Evolutionary conservation across 2,329 filamentous ascomycete species (phyloP).

Genomic region (Pseudogymnoascus sp.): DNA sequence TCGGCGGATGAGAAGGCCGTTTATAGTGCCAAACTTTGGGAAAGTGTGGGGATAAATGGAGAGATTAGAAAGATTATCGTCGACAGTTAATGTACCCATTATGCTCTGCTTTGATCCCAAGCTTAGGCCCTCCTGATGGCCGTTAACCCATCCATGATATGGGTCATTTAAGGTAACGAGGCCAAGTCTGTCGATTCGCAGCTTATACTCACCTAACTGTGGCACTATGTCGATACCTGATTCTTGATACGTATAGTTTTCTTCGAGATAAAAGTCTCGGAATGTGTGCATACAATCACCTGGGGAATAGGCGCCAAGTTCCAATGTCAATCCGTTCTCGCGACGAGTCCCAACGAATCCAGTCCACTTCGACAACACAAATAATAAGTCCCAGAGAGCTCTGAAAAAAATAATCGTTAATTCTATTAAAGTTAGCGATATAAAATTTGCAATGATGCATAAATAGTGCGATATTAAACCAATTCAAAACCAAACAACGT

Average conservation of each 20-base stretch:
- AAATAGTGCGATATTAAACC: background rate
- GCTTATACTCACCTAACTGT: slow-evolving; percentile 10
- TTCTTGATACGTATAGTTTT: slow-evolving; percentile 15
- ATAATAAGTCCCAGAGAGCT: slow-evolving; percentile 11
- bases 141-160: slow-evolving; percentile 16
- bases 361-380: slow-evolving; percentile 13
- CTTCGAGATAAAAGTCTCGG: slow-evolving; percentile 16
- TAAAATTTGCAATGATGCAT: too few species aligned
- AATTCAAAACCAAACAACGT: slow-evolving; percentile 9
- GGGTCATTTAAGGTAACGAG: slow-evolving; percentile 15
- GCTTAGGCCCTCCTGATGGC: slow-evolving; percentile 10
- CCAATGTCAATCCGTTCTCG: slow-evolving; percentile 14
- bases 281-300: slow-evolving; percentile 16
- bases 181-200: slow-evolving; percentile 11
- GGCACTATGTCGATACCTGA: slow-evolving; percentile 7
- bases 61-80: slow-evolving; percentile 9
- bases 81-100: slow-evolving; percentile 14
- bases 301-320: slow-evolving; percentile 17
- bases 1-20: slow-evolving; percentile 15
- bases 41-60: slow-evolving; percentile 3
- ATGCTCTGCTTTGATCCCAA: slow-evolving; percentile 16
- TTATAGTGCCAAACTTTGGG: slow-evolving; percentile 16
- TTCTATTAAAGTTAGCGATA: slow-evolving; percentile 14
- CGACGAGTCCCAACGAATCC: slow-evolving; percentile 7
- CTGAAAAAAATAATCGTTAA: slow-evolving; percentile 13